Evolutionary conservation across 2,329 filamentous ascomycete species (phyloP).

Genomic region (Elsinoe perseae): DNA sequence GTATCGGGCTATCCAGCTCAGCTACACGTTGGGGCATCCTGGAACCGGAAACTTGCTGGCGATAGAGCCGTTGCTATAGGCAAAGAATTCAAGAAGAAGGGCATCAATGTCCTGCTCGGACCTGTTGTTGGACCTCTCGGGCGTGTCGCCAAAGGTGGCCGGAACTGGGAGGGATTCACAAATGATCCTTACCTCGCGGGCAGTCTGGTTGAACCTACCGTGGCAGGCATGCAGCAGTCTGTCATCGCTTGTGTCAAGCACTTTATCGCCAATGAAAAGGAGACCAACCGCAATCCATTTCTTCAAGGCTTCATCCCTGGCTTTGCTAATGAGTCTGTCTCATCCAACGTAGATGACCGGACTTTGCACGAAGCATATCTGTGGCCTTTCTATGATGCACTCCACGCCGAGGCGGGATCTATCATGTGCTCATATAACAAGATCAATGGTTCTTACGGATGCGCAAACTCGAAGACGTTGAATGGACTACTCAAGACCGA

Average conservation of each 20-base stretch:
- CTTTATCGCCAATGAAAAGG: constrained; percentile 45
- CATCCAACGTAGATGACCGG: constrained; percentile 53
- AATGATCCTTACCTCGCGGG: constrained; percentile 58
- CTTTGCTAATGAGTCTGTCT: constrained; percentile 28
- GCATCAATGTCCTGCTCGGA: constrained; percentile 60
- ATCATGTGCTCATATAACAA: constrained; percentile 44
- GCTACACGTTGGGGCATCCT: constrained; percentile 39
- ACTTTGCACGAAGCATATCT: constrained; percentile 63
- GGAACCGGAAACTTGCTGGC: constrained; percentile 36
- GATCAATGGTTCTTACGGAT: constrained; percentile 45
- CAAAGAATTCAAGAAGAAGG: constrained; percentile 46
- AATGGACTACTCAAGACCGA: constrained; percentile 67
- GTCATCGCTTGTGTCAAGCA: constrained; percentile 54
- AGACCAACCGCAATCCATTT: constrained; percentile 40
- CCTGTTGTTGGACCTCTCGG: constrained; percentile 62
- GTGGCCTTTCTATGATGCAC: constrained; percentile 46
- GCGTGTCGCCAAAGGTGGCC: constrained; percentile 56
- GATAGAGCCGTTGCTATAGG: constrained; percentile 50
- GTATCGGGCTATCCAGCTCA: constrained; percentile 38
- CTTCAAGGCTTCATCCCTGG: constrained; percentile 26
- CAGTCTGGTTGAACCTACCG: constrained; percentile 43
- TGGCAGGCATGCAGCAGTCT: constrained; percentile 50
- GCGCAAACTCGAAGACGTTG: constrained; percentile 60
- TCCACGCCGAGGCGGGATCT: constrained; percentile 41
- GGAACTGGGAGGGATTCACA: constrained; percentile 71